These are phyloP conservation scores for Cladosporium sp. DNA, from an alignment of 2,329 filamentous ascomycete species.

Conservation along the genomic window DNA sequence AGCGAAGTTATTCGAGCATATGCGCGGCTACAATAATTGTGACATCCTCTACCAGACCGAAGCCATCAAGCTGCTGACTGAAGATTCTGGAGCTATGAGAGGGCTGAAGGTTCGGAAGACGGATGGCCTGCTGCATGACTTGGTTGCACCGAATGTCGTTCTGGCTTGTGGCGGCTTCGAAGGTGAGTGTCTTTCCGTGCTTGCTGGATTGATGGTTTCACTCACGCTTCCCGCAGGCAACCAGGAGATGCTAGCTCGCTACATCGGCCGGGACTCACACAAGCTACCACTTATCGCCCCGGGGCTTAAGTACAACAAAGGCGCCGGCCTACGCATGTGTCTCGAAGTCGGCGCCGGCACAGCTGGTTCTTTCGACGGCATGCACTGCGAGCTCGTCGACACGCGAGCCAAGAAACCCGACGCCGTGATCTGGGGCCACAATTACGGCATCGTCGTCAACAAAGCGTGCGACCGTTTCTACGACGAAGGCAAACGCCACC, in stretches of 20 bases:
- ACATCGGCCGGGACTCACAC: constrained; percentile 37
- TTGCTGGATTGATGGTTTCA: background rate
- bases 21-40: constrained; percentile 30
- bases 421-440: constrained; percentile 39
- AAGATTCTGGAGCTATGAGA: constrained; percentile 32
- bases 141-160: constrained; percentile 34
- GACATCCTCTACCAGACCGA: constrained; percentile 39
- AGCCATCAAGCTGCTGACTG: constrained; percentile 33
- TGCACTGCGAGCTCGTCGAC: constrained; percentile 42
- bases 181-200: background rate
- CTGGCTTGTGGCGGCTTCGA: constrained; percentile 41
- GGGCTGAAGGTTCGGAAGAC: constrained; percentile 38
- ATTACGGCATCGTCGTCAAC: constrained; percentile 44
- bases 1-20: constrained; percentile 35
- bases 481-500: constrained; percentile 84
- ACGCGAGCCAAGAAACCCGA: constrained; percentile 39
- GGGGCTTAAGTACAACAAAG: constrained; percentile 38
- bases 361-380: constrained; percentile 39
- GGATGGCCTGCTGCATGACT: constrained; percentile 34
- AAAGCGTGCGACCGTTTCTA: constrained; percentile 64
- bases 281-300: constrained; percentile 40
- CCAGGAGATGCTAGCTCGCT: constrained; percentile 39
- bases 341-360: constrained; percentile 39
- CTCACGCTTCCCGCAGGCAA: constrained; percentile 24
- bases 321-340: constrained; percentile 38